Conservation (phyloP, 768 basidiomycete species). For the Russula compacta region DNA sequence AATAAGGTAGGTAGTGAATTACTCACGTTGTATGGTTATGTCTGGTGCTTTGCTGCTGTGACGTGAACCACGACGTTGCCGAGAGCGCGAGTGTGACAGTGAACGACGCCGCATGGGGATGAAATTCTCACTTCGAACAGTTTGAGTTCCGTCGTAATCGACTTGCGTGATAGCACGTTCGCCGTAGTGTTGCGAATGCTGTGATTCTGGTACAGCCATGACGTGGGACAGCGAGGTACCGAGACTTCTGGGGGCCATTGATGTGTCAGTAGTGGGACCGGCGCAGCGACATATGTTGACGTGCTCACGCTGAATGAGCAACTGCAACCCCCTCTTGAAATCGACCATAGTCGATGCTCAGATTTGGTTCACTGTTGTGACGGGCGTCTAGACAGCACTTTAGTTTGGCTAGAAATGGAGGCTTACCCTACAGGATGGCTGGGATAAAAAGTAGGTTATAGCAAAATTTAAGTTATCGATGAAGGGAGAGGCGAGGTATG, state of each 20-base stretch:
- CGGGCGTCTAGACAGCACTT: background rate
- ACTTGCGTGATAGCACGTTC: conserved; percentile 14
- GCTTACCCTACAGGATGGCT: conserved; percentile 1
- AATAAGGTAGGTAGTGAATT: background rate
- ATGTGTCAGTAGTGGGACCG: background rate
- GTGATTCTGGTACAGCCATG: conserved; percentile 5
- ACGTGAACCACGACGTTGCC: conserved; percentile 5
- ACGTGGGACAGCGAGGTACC: background rate
- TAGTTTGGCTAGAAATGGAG: background rate
- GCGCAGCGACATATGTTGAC: background rate
- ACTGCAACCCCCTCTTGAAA: conserved; percentile 13
- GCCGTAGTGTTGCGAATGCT: conserved; percentile 13
- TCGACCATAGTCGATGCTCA: conserved; percentile 17
- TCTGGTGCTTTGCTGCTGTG: conserved; percentile 13
- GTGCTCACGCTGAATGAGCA: conserved; percentile 3
- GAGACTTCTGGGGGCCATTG: background rate
- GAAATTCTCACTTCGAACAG: conserved; percentile 3
- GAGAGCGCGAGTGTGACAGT: conserved; percentile 1
- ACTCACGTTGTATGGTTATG: conserved; percentile 12
- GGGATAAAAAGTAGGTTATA: background rate
- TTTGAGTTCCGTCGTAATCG: conserved; percentile 11
- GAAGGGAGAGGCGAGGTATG: background rate
- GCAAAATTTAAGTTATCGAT: background rate
- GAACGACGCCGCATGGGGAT: background rate
- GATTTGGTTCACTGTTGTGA: conserved; percentile 11